A percentile compares a stretch with the other conserved stretches of the same genome.
Evolutionary conservation across 768 basidiomycete genomes (phyloP).

Genomic region (Xerocomus brunneocitrinus): DNA sequence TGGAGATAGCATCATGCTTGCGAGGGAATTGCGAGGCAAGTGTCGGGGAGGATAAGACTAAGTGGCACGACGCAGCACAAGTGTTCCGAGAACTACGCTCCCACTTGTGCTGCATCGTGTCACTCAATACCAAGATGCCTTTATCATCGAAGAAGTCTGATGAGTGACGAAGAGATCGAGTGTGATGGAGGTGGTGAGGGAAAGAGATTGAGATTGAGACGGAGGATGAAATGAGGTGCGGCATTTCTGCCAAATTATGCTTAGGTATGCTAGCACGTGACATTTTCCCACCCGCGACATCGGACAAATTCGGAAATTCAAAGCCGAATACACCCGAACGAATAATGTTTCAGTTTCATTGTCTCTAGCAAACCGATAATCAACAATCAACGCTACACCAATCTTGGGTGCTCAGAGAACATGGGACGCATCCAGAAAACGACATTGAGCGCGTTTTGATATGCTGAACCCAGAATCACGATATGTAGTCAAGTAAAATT

Average conservation of each 20-base stretch:
- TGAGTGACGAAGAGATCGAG: not conserved
- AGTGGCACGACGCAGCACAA: slow-evolving; percentile 24
- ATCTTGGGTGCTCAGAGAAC: too few species aligned
- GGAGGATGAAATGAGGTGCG: slow-evolving; percentile 23
- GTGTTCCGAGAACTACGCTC: slow-evolving; percentile 47
- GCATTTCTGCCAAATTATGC: slow-evolving; percentile 34
- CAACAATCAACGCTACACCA: too few species aligned
- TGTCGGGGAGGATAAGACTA: not conserved
- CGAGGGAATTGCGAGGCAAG: not conserved
- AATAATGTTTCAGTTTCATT: too few species aligned
- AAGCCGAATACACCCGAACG: too few species aligned
- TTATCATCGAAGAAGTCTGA: not conserved
- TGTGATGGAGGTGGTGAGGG: not conserved
- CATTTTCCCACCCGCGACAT: not conserved
- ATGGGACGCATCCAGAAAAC: too few species aligned
- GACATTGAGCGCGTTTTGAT: too few species aligned
- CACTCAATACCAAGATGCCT: not conserved
- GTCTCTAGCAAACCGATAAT: not conserved
- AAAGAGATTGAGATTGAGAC: not conserved
- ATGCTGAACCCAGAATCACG: too few species aligned
- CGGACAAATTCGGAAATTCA: too few species aligned
- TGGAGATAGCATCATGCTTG: not conserved
- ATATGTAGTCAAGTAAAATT: too few species aligned
- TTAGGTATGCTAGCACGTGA: slow-evolving; percentile 9
- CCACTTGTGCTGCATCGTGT: slow-evolving; percentile 30